Conservation (phyloP, 2,329 filamentous ascomycete genomes). For the Monilinia fructicola region DNA sequence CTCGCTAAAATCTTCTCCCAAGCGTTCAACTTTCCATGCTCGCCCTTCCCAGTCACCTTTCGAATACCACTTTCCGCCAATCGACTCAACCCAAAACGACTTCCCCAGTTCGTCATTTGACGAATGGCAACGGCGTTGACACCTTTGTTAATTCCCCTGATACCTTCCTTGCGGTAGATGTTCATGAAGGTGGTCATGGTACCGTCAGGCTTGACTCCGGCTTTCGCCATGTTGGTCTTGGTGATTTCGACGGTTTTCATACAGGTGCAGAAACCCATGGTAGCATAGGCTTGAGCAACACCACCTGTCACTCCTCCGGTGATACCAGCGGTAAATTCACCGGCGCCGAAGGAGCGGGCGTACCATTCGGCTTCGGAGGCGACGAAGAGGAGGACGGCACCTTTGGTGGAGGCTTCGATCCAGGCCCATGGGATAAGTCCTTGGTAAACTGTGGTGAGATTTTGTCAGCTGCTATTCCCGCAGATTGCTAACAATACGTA, state of each 20-base stretch:
- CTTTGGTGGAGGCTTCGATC: conserved; percentile 99
- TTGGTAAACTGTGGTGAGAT: conserved; percentile 76
- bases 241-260: conserved; percentile 99
- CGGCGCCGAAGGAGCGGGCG: conserved; percentile 77
- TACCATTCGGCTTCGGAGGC: conserved; percentile 98
- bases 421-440: conserved; percentile 99
- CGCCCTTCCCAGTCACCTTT: conserved; percentile 71
- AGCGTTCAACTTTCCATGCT: conserved; percentile 73
- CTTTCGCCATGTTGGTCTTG: conserved; percentile 87
- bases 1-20: conserved; percentile 88
- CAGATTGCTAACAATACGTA: neutral
- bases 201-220: conserved; percentile 80
- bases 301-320: conserved; percentile 87
- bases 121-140: conserved; percentile 98
- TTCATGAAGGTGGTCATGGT: conserved; percentile 96
- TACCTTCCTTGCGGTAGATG: conserved; percentile 93
- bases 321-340: conserved; percentile 87
- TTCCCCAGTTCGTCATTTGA: conserved; percentile 99
- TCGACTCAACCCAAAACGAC: conserved; percentile 88
- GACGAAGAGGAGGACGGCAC: conserved; percentile 97
- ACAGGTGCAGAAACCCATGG: conserved; percentile 99
- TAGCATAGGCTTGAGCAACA: conserved; percentile 96
- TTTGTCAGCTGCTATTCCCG: conserved; percentile 33
- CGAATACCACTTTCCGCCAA: conserved; percentile 89
- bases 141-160: conserved; percentile 95